Evolutionary conservation across 2,329 filamentous ascomycete species (phyloP).

Genomic region (Diaporthe nobilis): DNA sequence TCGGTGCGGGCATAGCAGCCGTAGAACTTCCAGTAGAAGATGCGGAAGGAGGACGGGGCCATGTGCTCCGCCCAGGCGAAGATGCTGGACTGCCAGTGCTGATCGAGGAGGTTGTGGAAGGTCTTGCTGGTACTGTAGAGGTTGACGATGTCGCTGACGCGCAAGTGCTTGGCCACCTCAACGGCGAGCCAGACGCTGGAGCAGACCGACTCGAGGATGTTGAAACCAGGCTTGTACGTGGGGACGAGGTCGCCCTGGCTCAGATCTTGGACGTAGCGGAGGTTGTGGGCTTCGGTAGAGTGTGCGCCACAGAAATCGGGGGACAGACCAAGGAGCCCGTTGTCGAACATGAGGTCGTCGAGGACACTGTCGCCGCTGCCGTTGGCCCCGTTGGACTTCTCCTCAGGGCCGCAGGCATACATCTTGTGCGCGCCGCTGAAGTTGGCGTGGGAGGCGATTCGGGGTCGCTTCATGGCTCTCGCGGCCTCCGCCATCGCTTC

Average conservation of each 20-base stretch:
- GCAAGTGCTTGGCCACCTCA: constrained; percentile 68
- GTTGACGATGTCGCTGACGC: constrained; percentile 69
- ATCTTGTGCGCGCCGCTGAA: constrained; percentile 33
- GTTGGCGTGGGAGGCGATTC: constrained; percentile 22
- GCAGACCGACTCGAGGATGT: constrained; percentile 61
- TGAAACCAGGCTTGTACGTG: constrained; percentile 46
- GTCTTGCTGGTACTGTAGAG: constrained; percentile 75
- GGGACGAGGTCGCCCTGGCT: neutral
- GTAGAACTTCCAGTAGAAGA: constrained; percentile 76
- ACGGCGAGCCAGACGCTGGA: constrained; percentile 66
- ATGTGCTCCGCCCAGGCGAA: constrained; percentile 66
- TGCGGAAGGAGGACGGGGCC: constrained; percentile 67
- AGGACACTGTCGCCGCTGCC: neutral
- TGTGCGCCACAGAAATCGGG: constrained; percentile 24
- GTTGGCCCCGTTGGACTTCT: neutral
- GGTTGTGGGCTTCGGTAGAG: constrained; percentile 14
- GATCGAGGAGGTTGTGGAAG: constrained; percentile 73
- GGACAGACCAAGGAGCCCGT: constrained; percentile 31
- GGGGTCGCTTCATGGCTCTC: constrained; percentile 35
- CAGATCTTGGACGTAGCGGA: neutral
- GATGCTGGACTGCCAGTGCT: constrained; percentile 71
- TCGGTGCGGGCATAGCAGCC: constrained; percentile 70
- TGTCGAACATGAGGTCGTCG: constrained; percentile 30
- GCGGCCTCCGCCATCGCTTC: constrained; percentile 35
- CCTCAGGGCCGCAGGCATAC: constrained; percentile 34